Conservation (phyloP, 805 yeast genomes). For the Candida suzukii region DNA sequence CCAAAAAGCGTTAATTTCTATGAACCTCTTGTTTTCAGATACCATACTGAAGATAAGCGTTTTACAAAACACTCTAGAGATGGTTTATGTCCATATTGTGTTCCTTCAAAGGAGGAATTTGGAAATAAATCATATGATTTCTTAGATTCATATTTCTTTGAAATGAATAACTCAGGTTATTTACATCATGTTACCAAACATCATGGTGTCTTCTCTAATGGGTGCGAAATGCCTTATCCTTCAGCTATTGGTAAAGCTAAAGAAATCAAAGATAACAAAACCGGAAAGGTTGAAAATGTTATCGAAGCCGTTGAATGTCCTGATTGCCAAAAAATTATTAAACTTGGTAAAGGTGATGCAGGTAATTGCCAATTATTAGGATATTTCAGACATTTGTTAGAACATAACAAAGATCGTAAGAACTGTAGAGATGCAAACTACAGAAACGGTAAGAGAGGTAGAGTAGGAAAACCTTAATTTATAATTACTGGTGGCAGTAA, state of each 20-base stretch:
- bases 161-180: slow-evolving; percentile 18
- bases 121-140: slow-evolving; percentile 2
- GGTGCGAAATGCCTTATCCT: slow-evolving; percentile 22
- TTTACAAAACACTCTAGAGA: slow-evolving; percentile 12
- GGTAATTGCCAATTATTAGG: slow-evolving; percentile 17
- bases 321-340: slow-evolving; percentile 13
- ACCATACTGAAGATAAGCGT: slow-evolving; percentile 5
- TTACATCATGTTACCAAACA: slow-evolving; percentile 24
- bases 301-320: slow-evolving; percentile 18
- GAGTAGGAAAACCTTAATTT: too few relatives aligned
- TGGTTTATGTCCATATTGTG: slow-evolving; percentile 26
- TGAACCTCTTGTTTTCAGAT: slow-evolving; percentile 18
- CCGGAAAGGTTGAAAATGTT: slow-evolving; percentile 7
- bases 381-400: slow-evolving; percentile 22
- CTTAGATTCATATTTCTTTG: slow-evolving; percentile 14
- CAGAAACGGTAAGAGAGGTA: not conserved
- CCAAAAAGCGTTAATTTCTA: slow-evolving; percentile 7
- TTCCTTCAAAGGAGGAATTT: slow-evolving; percentile 3
- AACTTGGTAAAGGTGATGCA: slow-evolving; percentile 12
- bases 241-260: slow-evolving; percentile 13
- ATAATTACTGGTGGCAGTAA: too few relatives aligned
- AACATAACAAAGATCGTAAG: slow-evolving; percentile 14
- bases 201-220: slow-evolving; percentile 25
- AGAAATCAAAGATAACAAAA: slow-evolving; percentile 12
- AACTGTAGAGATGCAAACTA: slow-evolving; percentile 1